Base-by-base conservation (phyloP, 495 filamentous ascomycete species). In the Alectoria sarmentosa region DNA sequence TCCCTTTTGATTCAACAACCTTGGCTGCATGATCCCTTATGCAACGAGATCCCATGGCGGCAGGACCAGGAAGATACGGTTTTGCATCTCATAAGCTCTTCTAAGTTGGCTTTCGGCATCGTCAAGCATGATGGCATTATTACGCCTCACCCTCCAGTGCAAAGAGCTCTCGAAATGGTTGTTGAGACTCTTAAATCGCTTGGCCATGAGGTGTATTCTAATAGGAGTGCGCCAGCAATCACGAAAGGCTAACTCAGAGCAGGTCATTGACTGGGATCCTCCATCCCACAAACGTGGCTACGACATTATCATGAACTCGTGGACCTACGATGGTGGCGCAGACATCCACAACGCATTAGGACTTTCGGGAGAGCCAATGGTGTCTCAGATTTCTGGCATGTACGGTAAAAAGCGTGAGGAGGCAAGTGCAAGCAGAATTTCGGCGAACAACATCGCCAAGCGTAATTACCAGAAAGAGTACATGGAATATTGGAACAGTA, bases 401-500 rank as follows among this genome's bases (percentile, higher is more conserved):
- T 77, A 76, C 55, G 69, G 73, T 32, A 49, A 38, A 19, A 37
- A 66, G 4, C 59, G 62, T 23, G 65, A 70, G 15, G 69, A 68
- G 4, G 69, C 77, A 17, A 69, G 77, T 38, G 82, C 81, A 0
- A 74, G 67, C 9, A 74, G 80, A 17, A 80, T 88, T 55, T 76
- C 83, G 14, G 78, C 71, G 28, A 65, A 78, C 23, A 89, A 88
- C 62, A 73, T 89, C 15, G 69, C 73, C n/a, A 83, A 84, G 65
- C 78, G 86, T 14, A 75, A 83, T 54, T 80, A 81, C 60, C 82
- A 85, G 71, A 87, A 86, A 68, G 77, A 80, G 54, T 88, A 88
- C 66, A 79, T 86, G 79, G 84, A 86, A 39, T 89, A 88, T 73
- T 90, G 87, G 87, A 85, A 87, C 67, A 81, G 73, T 52, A 89